Conservation (phyloP, 768 basidiomycete species). For the Naematelia aurantialba region DNA sequence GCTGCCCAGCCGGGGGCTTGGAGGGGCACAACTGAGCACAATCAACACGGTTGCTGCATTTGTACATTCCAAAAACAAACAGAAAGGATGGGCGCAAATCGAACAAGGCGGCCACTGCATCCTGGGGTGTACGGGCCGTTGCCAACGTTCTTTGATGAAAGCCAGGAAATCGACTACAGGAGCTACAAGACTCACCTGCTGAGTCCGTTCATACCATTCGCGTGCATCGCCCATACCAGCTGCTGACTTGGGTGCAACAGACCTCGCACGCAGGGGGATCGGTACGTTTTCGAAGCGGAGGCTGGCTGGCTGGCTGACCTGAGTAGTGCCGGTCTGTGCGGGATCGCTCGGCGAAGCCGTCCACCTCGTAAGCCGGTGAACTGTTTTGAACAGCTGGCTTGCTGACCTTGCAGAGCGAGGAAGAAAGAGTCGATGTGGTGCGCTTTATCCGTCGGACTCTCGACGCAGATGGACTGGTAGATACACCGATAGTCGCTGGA, state of each 20-base stretch:
- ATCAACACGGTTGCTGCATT: too few relatives aligned
- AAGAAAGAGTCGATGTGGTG: constrained; percentile 64
- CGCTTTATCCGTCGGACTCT: constrained; percentile 64
- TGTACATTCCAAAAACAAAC: too few relatives aligned
- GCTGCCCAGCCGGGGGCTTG: too few relatives aligned
- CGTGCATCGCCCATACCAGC: too few relatives aligned
- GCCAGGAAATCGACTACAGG: constrained; percentile 71
- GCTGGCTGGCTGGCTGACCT: too few relatives aligned
- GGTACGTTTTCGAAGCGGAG: too few relatives aligned
- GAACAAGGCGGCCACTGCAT: constrained; percentile 51
- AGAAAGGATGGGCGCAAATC: background rate
- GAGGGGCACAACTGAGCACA: too few relatives aligned
- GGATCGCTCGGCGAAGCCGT: constrained; percentile 81
- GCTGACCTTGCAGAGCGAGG: too few relatives aligned
- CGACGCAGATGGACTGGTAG: constrained; percentile 59
- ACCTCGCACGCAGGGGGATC: background rate
- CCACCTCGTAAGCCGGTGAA: constrained; percentile 56
- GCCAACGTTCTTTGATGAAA: constrained; percentile 74
- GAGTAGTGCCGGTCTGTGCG: constrained; percentile 62
- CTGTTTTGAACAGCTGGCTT: too few relatives aligned
- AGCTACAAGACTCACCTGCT: constrained; percentile 55
- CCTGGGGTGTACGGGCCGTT: constrained; percentile 81
- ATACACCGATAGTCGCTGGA: constrained; percentile 68
- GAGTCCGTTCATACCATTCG: too few relatives aligned
- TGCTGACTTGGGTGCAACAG: background rate